Evolutionary conservation across 176 grass and related monocot genomes (phyloP), one percentile per base, ranked within the genome.

Genomic region (Eleusine indica): DNA sequence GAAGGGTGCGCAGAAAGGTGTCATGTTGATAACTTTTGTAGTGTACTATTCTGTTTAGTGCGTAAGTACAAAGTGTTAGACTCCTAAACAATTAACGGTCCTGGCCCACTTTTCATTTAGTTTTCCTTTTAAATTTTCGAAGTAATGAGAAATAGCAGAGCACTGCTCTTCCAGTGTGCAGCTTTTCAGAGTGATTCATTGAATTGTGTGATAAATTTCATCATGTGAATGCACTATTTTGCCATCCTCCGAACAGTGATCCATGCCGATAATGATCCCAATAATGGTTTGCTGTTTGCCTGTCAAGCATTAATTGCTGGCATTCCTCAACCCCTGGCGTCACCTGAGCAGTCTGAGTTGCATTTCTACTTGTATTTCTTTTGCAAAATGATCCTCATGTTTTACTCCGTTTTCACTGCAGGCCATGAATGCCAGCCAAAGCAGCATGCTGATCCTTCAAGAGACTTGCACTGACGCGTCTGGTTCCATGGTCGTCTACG

Each of bases 391-490:
- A 9, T 18, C 47, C 49, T 51, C 40, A 85, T 71, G 13, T 46
- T 60, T 37, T 75, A 8, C 73, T 6, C 12, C 37, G 68, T 86
- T 35, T 40, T 74, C 17, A 11, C 52, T 73, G 46, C 88, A 99
- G 96, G 93, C 96, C 0, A 69, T 93, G 71, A 96, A 66, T 62
- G 86, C 93, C 79, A 95, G 90, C 81, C 96, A 96, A 75, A 99
- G 91, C 80, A 99, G 96, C 93, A 99, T 99, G 93, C 72, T 99
- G 63, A 99, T 99, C 74, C 87, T 99, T 38, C 96, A 99, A 64
- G 96, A 99, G 79, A 99, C 96, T 0, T 99, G 96, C 81, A 92
- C 87, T 4, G 96, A 99, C 76, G 87, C 89, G 4, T 99, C 96
- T 2, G 96, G 96, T 17, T 99, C 96, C 8, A 95, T 99, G 86